phyloP scores from a whole-genome alignment of 1,284 basidiomycete species.

The Heterobasidion occidentale region DNA sequence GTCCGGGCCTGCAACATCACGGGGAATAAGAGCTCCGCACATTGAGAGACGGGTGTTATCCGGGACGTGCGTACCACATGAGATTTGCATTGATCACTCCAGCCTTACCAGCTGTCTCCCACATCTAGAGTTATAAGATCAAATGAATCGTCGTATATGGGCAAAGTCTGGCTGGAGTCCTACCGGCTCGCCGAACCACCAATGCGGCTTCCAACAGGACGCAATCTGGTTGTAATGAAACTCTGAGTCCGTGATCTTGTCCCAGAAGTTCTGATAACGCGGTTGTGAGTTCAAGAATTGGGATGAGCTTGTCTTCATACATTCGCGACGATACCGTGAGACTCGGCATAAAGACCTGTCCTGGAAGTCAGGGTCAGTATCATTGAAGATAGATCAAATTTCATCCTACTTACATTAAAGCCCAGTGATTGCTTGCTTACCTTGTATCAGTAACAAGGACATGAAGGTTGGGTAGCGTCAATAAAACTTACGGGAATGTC shows the following conservation, averaged over 20 bases:
- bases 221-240: conserved; percentile 66
- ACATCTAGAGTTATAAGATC: conserved; percentile 48
- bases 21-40: background rate
- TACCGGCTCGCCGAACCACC: conserved; percentile 89
- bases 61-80: conserved; percentile 65
- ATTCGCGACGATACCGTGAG: conserved; percentile 87
- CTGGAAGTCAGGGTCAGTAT: conserved; percentile 24
- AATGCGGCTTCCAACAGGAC: conserved; percentile 57
- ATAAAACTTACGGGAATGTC: conserved; percentile 73
- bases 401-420: conserved; percentile 47
- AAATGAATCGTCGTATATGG: background rate
- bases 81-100: conserved; percentile 76
- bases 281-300: background rate
- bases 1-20: conserved; percentile 60
- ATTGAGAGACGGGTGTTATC: conserved; percentile 1
- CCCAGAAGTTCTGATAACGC: conserved; percentile 71
- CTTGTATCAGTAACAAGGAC: too few species aligned
- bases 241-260: conserved; percentile 50
- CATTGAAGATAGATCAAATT: too few species aligned
- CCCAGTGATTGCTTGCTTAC: conserved; percentile 71
- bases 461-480: too few species aligned
- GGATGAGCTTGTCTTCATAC: conserved; percentile 29
- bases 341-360: conserved; percentile 84
- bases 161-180: conserved; percentile 18
- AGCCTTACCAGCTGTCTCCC: conserved; percentile 76